Evolutionary conservation across 345 rosid genomes (phyloP).

Genomic region (Geranium brycei): DNA sequence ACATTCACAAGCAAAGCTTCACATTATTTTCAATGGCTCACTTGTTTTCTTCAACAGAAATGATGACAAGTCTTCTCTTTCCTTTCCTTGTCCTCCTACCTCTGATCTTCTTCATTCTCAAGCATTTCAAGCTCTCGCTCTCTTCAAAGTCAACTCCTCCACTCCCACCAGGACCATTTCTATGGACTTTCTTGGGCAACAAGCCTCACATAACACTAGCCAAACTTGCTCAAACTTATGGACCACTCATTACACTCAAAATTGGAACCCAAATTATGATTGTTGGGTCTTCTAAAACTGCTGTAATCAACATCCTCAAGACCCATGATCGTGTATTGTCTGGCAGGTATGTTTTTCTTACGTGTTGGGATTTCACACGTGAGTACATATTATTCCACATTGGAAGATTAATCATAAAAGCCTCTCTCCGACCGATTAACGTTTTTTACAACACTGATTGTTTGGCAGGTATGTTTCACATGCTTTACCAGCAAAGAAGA

Average conservation of each 20-base stretch:
- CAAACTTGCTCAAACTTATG: conserved; percentile 12
- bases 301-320: conserved; percentile 23
- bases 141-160: conserved; percentile 1
- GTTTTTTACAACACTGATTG: no score
- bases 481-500: no score
- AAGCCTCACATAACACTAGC: conserved; percentile 18
- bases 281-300: conserved; percentile 21
- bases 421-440: no score
- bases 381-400: not conserved
- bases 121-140: conserved; percentile 6
- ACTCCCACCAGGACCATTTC: conserved; percentile 27
- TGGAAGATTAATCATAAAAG: no score
- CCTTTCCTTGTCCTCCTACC: conserved; percentile 11
- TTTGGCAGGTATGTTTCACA: no score
- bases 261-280: conserved; percentile 23
- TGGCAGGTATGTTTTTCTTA: conserved; percentile 23
- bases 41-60: not conserved
- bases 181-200: conserved; percentile 29
- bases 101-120: conserved; percentile 11
- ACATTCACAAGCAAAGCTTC: no score
- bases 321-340: conserved; percentile 20
- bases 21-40: no score
- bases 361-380: not conserved
- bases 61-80: conserved; percentile 10
- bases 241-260: conserved; percentile 20